Base-by-base conservation (phyloP, 1,139 yeast species). In the Suhomyces maxii region DNA sequence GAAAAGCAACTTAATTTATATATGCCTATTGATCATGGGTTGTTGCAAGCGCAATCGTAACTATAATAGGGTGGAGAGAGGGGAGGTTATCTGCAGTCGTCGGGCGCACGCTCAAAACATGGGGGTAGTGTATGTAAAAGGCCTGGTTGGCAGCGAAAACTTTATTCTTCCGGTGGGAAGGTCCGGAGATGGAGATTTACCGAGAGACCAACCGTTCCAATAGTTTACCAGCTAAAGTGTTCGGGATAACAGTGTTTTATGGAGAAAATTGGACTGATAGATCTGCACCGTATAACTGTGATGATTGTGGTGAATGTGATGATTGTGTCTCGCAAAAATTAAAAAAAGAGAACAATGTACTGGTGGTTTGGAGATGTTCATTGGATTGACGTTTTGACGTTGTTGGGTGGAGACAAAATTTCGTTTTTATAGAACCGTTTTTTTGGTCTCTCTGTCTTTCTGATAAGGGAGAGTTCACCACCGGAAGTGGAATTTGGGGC, bases 141-240 rank as follows among this genome's bases (percentile, higher is more conserved):
- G 9, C 33, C 26, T 11, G 1, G 13, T 28, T 28, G 31, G 31
- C 31, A 28, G 31, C 31, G 31, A 28, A 28, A 28, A 28, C 31
- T 11, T 28, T 28, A 28, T 28, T 28, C 31, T 32, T 32, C 35
- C 36, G 41, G 30, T 28, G 31, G 31, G n/a, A 9, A 28, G 31
- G 5, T 18, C 36, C 13, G 23, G 37, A 6, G 9, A 8, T 26
- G 18, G 26, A 8, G 26, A 39, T 34, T 12, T 34, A 13, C 37
- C 37, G 42, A 39, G 32, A 39, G 32, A 39, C 14, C 26, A 39
- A 12, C 42, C 42, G 42, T 34, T 34, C 41, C 41, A 39, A 39
- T 39, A 33, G 25, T 31, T 13, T 32, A 28, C 11, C 31, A 11
- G n/a, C 11, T 9, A 9, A 9, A 11, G 31, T 11, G 31, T 28